Percentiles rank a stretch among this genome's conserved stretches.
Evolutionary conservation across 306 rosid species (phyloP).

Genomic region (Fragaria nilgerrensis): DNA sequence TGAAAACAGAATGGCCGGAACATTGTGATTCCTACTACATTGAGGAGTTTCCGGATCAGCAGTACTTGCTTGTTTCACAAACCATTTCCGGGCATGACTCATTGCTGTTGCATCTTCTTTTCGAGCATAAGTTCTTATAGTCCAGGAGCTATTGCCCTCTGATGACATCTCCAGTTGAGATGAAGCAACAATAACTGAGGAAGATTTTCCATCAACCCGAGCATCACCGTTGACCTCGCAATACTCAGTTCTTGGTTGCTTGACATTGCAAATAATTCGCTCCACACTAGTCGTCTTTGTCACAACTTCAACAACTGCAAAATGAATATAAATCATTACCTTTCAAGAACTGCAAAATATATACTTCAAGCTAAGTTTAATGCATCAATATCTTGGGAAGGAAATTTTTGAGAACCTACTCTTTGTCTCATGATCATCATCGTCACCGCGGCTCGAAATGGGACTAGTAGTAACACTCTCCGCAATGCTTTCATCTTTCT

Average conservation of each 20-base stretch:
- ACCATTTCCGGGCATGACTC: conserved; percentile 59
- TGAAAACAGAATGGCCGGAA: conserved; percentile 75
- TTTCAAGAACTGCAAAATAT: neutral
- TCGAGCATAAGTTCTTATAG: conserved; percentile 72
- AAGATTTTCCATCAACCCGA: conserved; percentile 49
- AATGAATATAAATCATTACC: neutral
- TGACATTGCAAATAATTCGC: conserved; percentile 39
- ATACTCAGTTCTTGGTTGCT: conserved; percentile 51
- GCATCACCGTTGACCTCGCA: conserved; percentile 55
- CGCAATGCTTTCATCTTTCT: neutral
- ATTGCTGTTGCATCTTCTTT: conserved; percentile 50
- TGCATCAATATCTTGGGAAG: neutral
- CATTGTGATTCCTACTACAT: conserved; percentile 50
- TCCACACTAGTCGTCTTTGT: conserved; percentile 24
- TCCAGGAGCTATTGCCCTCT: conserved; percentile 46
- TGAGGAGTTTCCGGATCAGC: conserved; percentile 27
- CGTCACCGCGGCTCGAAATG: neutral
- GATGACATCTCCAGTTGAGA: conserved; percentile 23
- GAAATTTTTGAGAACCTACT: conserved; percentile 14
- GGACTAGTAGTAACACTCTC: neutral
- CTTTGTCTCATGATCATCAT: neutral
- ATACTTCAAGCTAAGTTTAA: neutral
- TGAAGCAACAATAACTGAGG: conserved; percentile 47
- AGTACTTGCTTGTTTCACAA: conserved; percentile 33
- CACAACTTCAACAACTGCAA: conserved; percentile 36